Evolutionary conservation across 2,329 filamentous ascomycete genomes (phyloP), one percentile per base, ranked within the genome.

Genomic region (Scytalidium lignicola): DNA sequence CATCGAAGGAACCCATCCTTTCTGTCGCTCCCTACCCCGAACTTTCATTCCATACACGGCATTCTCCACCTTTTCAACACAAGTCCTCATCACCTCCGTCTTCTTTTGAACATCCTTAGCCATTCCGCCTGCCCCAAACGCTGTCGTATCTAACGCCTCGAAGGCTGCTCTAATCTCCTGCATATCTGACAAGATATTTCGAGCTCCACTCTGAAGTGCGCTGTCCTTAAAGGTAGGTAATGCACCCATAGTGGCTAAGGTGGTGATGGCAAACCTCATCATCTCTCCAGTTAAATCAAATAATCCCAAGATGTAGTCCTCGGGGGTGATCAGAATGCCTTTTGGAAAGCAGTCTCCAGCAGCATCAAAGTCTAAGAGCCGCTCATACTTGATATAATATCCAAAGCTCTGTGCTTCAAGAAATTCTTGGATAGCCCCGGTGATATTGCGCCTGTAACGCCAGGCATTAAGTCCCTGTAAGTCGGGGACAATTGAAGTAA

Each of bases 221-320:
- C 51, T 56, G 54, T 52, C 45, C 52, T 55, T 64, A 46, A 41
- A 51, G 23, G 70, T 70, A 3, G 72, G 74, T 53, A 75, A 66
- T 58, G 67, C 58, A 51, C 63, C 64, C 32, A 52, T 84, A 4
- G 90, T 86, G 1, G 90, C 90, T 65, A 95, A 87, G 21, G 84
- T 83, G 5, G 91, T 91, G 45, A 96, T 93, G 0, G 90, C 90
- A 68, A 96, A 97, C 23, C 91, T 81, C 93, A 99, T 99, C 74
- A 97, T 76, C 72, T 99, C 93, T 37, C 93, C 93, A 1, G 91
- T 91, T 58, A 97, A 79, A 67, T 99, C 93, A 62, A 96, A 96
- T 2, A 99, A 70, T 8, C 92, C 93, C 54, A 93, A 85, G 50
- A 96, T 71, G 65, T 96, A 97, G 67, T 99, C 93, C 48, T 92